Evolutionary conservation across 805 yeast genomes (phyloP), one percentile per base, ranked within the genome.

Genomic region (Saccharomycopsis lassenensis): DNA sequence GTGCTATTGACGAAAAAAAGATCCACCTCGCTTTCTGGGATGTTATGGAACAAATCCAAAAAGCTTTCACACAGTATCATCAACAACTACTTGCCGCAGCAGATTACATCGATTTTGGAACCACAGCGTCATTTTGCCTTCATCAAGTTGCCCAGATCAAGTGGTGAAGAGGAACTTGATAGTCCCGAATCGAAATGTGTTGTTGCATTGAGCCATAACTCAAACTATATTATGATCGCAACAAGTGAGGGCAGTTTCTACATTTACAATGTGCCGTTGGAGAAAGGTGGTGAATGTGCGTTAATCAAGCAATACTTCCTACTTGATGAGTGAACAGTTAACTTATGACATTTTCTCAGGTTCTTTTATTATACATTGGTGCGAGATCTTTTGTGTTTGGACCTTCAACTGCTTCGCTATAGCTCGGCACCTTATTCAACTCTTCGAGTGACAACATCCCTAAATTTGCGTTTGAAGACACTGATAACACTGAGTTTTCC

Each of bases 341-440:
- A 31, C 67, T 75, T 3, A n/a, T n/a, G n/a, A n/a, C n/a, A n/a
- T n/a, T n/a, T n/a, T n/a, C n/a, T n/a, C n/a, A n/a, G n/a, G n/a
- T n/a, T n/a, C n/a, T n/a, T n/a, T n/a, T n/a, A n/a, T n/a, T n/a
- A n/a, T n/a, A n/a, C n/a, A n/a, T n/a, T n/a, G n/a, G n/a, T n/a
- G n/a, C n/a, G n/a, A n/a, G n/a, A n/a, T n/a, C n/a, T n/a, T n/a
- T n/a, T n/a, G n/a, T n/a, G n/a, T n/a, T n/a, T n/a, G n/a, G n/a
- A n/a, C 69, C 56, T 48, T 69, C 71, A 53, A 89, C 56, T 0
- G 97, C 96, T 24, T 80, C 76, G 6, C 67, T 68, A 56, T 89
- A 89, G 0, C 94, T 74, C 0, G 97, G 97, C 3, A 89, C 95
- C 32, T 72, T 61, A 15, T 79, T 73, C 44, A 84, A 45, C 3